Percentiles rank a stretch among this genome's conserved stretches.
Evolutionary conservation across 2,329 filamentous ascomycete species (phyloP).

Genomic region (Tolypocladium amazonense): DNA sequence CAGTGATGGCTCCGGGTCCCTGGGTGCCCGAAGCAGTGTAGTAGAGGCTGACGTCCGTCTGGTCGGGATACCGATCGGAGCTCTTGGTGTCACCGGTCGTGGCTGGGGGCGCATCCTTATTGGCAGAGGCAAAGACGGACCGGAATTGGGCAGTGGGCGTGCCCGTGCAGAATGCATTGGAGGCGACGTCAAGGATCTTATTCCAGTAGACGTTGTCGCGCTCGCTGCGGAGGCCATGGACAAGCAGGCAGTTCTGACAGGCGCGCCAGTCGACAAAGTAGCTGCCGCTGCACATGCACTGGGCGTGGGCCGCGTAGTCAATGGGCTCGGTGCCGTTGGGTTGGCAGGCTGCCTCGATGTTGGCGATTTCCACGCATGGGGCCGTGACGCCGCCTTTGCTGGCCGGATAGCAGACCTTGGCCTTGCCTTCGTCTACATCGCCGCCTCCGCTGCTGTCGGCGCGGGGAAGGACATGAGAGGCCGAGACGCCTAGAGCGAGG

Average conservation of each 20-base stretch:
- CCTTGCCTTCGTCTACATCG: neutral
- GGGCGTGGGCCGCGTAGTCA: constrained; percentile 15
- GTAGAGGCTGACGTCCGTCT: constrained; percentile 30
- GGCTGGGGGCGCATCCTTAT: constrained; percentile 7
- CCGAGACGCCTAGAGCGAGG: constrained; percentile 5
- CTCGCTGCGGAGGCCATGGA: constrained; percentile 27
- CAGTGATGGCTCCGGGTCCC: constrained; percentile 30
- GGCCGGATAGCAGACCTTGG: constrained; percentile 6
- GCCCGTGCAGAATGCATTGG: constrained; percentile 23
- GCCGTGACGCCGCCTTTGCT: constrained; percentile 5
- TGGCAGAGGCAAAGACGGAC: constrained; percentile 20
- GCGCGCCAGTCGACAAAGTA: constrained; percentile 32
- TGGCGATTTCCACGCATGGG: constrained; percentile 18
- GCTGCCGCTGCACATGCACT: constrained; percentile 31
- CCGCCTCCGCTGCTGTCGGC: neutral
- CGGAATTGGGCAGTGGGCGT: constrained; percentile 25
- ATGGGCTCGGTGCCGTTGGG: constrained; percentile 15
- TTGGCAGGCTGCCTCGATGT: constrained; percentile 18
- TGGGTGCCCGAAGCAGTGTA: constrained; percentile 27
- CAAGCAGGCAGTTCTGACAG: constrained; percentile 28
- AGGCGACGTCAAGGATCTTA: constrained; percentile 22
- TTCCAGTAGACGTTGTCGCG: constrained; percentile 21
- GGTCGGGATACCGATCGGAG: constrained; percentile 21
- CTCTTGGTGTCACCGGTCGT: constrained; percentile 19
- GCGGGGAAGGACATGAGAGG: neutral